A percentile compares a stretch with the other conserved stretches of the same genome.
Evolutionary conservation across 805 yeast genomes (phyloP).

Genomic region (Candida tallmaniae): DNA sequence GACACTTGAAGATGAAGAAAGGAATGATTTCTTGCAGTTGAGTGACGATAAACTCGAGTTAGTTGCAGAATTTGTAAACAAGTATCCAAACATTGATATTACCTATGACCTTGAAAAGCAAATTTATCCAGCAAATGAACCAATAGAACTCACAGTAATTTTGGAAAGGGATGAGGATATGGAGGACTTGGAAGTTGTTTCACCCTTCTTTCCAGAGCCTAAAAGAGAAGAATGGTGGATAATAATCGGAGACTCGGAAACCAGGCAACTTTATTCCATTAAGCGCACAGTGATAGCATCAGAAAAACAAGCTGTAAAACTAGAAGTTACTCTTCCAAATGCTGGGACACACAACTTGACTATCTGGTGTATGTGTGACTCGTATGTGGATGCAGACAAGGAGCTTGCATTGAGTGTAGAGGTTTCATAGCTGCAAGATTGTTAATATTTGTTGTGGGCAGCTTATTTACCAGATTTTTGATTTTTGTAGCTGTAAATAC

Average conservation of each 20-base stretch:
- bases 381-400: slow-evolving; percentile 89
- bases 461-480: too few relatives aligned
- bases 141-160: slow-evolving; percentile 43
- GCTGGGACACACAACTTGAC: slow-evolving; percentile 60
- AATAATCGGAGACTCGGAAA: slow-evolving; percentile 64
- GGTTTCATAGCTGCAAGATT: too few relatives aligned
- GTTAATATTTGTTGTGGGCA: too few relatives aligned
- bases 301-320: slow-evolving; percentile 46
- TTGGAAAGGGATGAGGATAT: slow-evolving; percentile 75
- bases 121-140: slow-evolving; percentile 43
- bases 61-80: slow-evolving; percentile 86
- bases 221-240: slow-evolving; percentile 85
- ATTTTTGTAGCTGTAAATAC: too few relatives aligned
- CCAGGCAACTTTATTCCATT: slow-evolving; percentile 65
- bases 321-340: slow-evolving; percentile 55
- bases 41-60: slow-evolving; percentile 46
- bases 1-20: slow-evolving; percentile 73
- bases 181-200: slow-evolving; percentile 52
- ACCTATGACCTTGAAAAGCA: slow-evolving; percentile 46
- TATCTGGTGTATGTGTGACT: slow-evolving; percentile 86
- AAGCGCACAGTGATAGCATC: slow-evolving; percentile 55
- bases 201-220: slow-evolving; percentile 54
- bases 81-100: slow-evolving; percentile 80
- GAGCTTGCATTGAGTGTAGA: slow-evolving; percentile 57
- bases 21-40: slow-evolving; percentile 58